Conservation (phyloP, 2,329 filamentous ascomycete species). For the Cladosporium sp. region DNA sequence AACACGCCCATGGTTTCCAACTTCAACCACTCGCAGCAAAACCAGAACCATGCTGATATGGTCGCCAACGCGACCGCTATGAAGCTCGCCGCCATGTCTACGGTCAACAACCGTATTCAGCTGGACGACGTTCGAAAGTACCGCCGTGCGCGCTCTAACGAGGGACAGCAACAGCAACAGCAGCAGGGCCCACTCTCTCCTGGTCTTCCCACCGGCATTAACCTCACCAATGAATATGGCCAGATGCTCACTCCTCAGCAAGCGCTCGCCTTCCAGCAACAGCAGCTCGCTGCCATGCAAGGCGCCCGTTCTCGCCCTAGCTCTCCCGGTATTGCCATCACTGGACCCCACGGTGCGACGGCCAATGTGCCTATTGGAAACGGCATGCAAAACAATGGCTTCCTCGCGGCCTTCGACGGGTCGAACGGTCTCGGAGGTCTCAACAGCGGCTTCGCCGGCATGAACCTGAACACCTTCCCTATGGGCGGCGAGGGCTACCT, state of each 20-base stretch:
- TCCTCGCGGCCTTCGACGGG: slow-evolving; percentile 80
- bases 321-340: slow-evolving; percentile 82
- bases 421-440: slow-evolving; percentile 43
- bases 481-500: slow-evolving; percentile 79
- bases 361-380: slow-evolving; percentile 52
- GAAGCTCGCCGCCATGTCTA: slow-evolving; percentile 94
- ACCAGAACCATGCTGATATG: slow-evolving; percentile 81
- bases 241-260: slow-evolving; percentile 66
- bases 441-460: slow-evolving; percentile 62
- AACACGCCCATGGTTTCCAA: slow-evolving; percentile 93
- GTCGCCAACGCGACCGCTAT: slow-evolving; percentile 97
- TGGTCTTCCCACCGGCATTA: slow-evolving; percentile 63
- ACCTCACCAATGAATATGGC: slow-evolving; percentile 87
- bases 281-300: slow-evolving; percentile 78
- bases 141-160: slow-evolving; percentile 82
- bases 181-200: slow-evolving; percentile 52
- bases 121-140: slow-evolving; percentile 96
- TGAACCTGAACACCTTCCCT: slow-evolving; percentile 52
- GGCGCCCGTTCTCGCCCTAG: slow-evolving; percentile 77
- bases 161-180: slow-evolving; percentile 49
- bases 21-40: slow-evolving; percentile 56
- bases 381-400: slow-evolving; percentile 89
- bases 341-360: slow-evolving; percentile 51
- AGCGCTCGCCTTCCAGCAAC: slow-evolving; percentile 51
- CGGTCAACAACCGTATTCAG: slow-evolving; percentile 96